phyloP scores from a whole-genome alignment of 129 eudicot species.

The Oenanthe sinensis region DNA sequence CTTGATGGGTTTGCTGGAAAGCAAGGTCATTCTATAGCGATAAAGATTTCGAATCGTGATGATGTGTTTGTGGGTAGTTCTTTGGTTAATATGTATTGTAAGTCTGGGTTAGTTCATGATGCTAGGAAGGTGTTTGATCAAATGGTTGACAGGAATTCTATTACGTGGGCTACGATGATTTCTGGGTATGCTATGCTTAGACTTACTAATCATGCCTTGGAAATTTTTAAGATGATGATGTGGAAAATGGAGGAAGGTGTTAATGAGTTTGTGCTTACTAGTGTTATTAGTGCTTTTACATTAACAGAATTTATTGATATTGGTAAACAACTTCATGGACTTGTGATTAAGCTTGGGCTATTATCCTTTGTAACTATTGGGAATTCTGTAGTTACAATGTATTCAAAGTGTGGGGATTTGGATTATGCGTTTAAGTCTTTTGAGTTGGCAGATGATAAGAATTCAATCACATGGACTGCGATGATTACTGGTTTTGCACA shows the following conservation, averaged over 20 bases:
- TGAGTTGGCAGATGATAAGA: constrained; percentile 41
- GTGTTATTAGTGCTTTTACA: constrained; percentile 65
- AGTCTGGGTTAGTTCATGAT: constrained; percentile 37
- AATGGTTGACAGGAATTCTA: constrained; percentile 69
- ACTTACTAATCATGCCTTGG: constrained; percentile 41
- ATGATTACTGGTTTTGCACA: constrained; percentile 91
- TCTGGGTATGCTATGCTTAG: constrained; percentile 70
- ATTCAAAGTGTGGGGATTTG: constrained; percentile 63
- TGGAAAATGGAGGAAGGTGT: constrained; percentile 31
- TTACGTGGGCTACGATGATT: constrained; percentile 79
- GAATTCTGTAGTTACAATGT: constrained; percentile 89
- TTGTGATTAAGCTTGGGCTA: constrained; percentile 51
- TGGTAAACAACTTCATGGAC: constrained; percentile 61
- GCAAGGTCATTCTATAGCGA: constrained; percentile 43
- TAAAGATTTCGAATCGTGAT: constrained; percentile 26
- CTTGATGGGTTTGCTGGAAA: constrained; percentile 35
- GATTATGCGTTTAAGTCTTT: constrained; percentile 51
- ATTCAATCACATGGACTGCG: constrained; percentile 85
- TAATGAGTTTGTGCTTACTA: constrained; percentile 61
- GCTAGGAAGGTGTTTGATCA: constrained; percentile 80
- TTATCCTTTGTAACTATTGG: constrained; percentile 42
- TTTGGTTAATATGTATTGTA: constrained; percentile 70
- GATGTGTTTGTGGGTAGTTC: constrained; percentile 76
- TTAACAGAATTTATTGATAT: constrained; percentile 30
- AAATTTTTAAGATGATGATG: constrained; percentile 43